These are phyloP conservation scores for Saccharomyces pastorianus DNA, from an alignment of 1,139 yeast genomes.

Conservation along the genomic window DNA sequence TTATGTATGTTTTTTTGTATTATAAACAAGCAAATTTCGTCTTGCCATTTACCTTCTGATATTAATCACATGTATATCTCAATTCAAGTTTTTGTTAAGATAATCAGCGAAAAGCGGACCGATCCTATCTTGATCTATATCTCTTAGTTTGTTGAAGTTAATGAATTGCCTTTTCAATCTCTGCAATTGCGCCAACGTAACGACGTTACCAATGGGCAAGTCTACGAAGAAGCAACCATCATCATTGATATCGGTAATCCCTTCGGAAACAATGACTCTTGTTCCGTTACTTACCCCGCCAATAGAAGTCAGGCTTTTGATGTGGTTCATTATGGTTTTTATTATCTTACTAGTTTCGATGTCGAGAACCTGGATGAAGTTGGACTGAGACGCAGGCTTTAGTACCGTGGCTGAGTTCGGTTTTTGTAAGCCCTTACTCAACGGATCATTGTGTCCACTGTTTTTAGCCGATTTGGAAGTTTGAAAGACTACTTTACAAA, in stretches of 20 bases:
- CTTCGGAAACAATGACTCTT: conserved; percentile 30
- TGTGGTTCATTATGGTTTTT: conserved; percentile 20
- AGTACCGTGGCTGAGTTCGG: conserved; percentile 73
- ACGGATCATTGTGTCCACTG: conserved; percentile 34
- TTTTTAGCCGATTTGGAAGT: conserved; percentile 33
- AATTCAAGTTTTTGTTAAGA: conserved; percentile 37
- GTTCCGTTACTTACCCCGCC: conserved; percentile 15
- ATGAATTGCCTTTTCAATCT: conserved; percentile 77
- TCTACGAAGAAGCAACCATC: conserved; percentile 39
- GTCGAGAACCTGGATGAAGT: conserved; percentile 75
- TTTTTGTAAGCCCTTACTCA: conserved; percentile 26
- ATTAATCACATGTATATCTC: not conserved
- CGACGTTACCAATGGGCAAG: conserved; percentile 49
- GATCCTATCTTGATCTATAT: conserved; percentile 54
- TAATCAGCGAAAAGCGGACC: conserved; percentile 67
- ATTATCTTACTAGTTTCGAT: conserved; percentile 41
- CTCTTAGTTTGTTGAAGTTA: conserved; percentile 68
- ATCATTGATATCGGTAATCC: conserved; percentile 32
- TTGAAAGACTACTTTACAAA: conserved; percentile 61
- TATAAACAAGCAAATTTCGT: not conserved
- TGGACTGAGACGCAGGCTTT: conserved; percentile 63
- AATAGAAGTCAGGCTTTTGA: conserved; percentile 17
- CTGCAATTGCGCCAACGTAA: conserved; percentile 73
- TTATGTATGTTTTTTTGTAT: not conserved
- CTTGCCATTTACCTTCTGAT: not conserved